A percentile compares a stretch with the other conserved stretches of the same genome.
Conservation (phyloP, 2,329 filamentous ascomycete genomes). For the Calonectria hawksworthii region DNA sequence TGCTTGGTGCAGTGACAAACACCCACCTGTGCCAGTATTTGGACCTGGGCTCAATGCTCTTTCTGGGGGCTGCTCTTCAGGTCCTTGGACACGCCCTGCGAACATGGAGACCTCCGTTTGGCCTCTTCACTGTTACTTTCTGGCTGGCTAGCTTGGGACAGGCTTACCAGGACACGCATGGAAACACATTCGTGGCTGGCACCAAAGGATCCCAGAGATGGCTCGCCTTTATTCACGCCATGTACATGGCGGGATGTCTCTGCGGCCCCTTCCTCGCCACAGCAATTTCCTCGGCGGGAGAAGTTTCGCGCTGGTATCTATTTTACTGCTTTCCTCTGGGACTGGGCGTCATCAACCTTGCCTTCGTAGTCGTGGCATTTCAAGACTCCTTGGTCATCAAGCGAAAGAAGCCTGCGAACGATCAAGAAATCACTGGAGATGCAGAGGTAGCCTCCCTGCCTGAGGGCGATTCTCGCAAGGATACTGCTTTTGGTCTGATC, state of each 20-base stretch:
- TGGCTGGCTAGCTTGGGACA: slow-evolving; percentile 71
- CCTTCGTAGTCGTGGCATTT: slow-evolving; percentile 63
- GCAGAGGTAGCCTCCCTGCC: background rate
- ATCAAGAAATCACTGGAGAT: slow-evolving; percentile 14
- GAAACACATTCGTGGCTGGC: slow-evolving; percentile 72
- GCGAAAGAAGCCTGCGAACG: slow-evolving; percentile 22
- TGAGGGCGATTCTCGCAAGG: slow-evolving; percentile 33
- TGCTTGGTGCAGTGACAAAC: slow-evolving; percentile 70
- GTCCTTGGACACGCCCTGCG: slow-evolving; percentile 67
- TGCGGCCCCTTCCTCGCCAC: slow-evolving; percentile 69
- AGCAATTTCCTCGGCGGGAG: slow-evolving; percentile 59
- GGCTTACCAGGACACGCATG: slow-evolving; percentile 74
- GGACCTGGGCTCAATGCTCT: slow-evolving; percentile 68
- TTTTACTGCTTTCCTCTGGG: slow-evolving; percentile 70
- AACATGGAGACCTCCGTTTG: slow-evolving; percentile 69
- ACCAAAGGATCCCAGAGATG: slow-evolving; percentile 68
- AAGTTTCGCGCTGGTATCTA: slow-evolving; percentile 62
- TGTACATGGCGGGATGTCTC: slow-evolving; percentile 70
- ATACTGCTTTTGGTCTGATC: slow-evolving; percentile 59
- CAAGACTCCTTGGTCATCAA: slow-evolving; percentile 58
- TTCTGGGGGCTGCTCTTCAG: slow-evolving; percentile 69
- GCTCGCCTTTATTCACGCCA: slow-evolving; percentile 75
- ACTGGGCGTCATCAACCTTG: slow-evolving; percentile 65
- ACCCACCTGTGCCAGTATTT: slow-evolving; percentile 66
- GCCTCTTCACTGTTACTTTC: slow-evolving; percentile 70